Base-by-base conservation (phyloP, 2,329 filamentous ascomycete species). In the Penicillium sp. region DNA sequence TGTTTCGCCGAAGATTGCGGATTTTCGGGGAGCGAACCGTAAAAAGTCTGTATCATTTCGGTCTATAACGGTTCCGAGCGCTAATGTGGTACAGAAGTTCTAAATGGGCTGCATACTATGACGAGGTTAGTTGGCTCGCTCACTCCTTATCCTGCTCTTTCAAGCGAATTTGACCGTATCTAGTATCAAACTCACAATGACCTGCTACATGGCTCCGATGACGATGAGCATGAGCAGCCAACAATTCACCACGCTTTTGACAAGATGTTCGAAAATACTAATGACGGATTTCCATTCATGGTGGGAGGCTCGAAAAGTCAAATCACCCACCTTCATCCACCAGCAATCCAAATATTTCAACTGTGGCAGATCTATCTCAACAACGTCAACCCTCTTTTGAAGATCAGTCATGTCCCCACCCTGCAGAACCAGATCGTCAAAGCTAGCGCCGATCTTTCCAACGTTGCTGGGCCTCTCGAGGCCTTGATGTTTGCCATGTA, bases 331-430 rank as follows among this genome's bases (percentile, higher is more conserved):
- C 35, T 60, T 21, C 60, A 66, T 21, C 65, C 65, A 2, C 27
- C 56, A 3, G 22, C 58, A 21, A 56, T 57, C 6, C 60, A 64
- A 19, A 59, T 65, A n/a, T 60, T 62, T 14, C 57, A 59, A 39
- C 39, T 66, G 21, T 66, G 65, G 63, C 63, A 66, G 35, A 44
- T 58, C 11, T 67, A 63, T 39, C 52, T 65, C 5, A 53, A 59
- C 19, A 63, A 62, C 11, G 54, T 67, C 44, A 59, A 67, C 35
- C 85, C 87, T 0, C 70, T 90, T 1, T 75, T 88, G 47, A 89
- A 88, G 65, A 78, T 90, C 56, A 85, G 82, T 0, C 87, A 90
- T 67, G 82, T 83, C 0, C 85, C 86, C 2, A 87, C 83, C 0
- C 74, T 89, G 1, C 86, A 89, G 67, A 76, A 75, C 21, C 81